Evolutionary conservation across 1,284 basidiomycete species (phyloP).

Genomic region (Takashimella tepidaria): DNA sequence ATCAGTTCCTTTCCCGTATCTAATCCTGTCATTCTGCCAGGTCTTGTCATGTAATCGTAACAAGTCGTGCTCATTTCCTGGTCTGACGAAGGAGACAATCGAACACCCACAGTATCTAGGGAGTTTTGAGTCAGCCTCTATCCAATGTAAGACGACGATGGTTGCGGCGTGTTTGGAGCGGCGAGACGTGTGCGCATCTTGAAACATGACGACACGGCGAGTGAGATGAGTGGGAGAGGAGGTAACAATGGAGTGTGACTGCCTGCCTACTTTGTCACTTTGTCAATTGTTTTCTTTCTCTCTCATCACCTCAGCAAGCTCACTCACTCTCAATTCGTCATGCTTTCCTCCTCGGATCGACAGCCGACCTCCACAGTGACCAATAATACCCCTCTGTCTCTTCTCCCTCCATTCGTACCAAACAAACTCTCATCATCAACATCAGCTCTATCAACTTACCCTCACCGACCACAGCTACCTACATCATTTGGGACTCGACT

Average conservation of each 20-base stretch:
- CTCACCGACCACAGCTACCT: neutral
- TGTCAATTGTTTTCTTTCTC: neutral
- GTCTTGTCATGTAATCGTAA: too few species aligned
- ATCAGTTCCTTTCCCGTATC: too few species aligned
- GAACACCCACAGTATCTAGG: too few species aligned
- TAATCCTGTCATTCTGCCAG: neutral
- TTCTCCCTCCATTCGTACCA: neutral
- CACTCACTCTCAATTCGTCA: neutral
- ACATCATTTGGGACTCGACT: constrained; percentile 12
- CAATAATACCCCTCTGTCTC: neutral
- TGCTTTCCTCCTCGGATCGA: neutral
- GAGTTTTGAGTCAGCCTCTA: too few species aligned
- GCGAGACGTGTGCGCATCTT: too few species aligned
- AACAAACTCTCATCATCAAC: neutral
- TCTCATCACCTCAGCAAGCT: neutral
- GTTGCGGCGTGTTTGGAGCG: too few species aligned
- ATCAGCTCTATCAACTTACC: neutral
- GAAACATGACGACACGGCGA: neutral
- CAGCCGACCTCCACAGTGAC: neutral
- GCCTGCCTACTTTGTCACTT: neutral
- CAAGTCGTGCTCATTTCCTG: too few species aligned
- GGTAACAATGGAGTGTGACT: neutral
- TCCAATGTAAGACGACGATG: too few species aligned
- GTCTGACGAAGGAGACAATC: too few species aligned
- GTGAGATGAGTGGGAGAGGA: too few species aligned